These are phyloP conservation scores for Glebionis coronaria DNA, from an alignment of 129 eudicot species.

Conservation along the genomic window DNA sequence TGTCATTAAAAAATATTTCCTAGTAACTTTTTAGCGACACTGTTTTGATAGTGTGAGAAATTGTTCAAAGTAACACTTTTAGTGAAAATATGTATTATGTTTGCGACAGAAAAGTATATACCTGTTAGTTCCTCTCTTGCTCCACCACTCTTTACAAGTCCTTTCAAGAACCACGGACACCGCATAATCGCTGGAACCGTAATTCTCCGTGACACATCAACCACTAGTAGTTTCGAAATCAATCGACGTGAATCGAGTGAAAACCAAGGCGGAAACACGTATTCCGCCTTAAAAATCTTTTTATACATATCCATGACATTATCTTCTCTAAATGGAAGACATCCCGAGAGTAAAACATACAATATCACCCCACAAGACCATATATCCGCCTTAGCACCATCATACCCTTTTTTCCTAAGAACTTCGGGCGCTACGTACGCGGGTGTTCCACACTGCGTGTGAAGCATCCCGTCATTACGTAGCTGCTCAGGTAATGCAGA, in stretches of 20 bases:
- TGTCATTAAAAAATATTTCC: no score
- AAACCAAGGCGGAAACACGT: constrained; percentile 68
- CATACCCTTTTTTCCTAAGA: constrained; percentile 66
- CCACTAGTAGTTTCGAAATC: constrained; percentile 53
- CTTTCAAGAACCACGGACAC: constrained; percentile 64
- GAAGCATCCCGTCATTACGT: constrained; percentile 57
- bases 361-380: constrained; percentile 93
- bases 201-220: constrained; percentile 53
- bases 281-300: constrained; percentile 67
- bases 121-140: not conserved
- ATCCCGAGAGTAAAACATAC: constrained; percentile 66
- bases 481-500: constrained; percentile 75
- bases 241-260: constrained; percentile 52
- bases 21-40: no score
- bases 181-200: constrained; percentile 57
- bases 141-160: constrained; percentile 25
- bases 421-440: constrained; percentile 93
- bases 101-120: constrained; percentile 12
- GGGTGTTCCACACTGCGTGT: constrained; percentile 87
- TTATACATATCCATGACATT: constrained; percentile 71
- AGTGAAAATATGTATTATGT: no score
- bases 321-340: constrained; percentile 65
- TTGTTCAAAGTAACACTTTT: no score
- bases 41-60: no score
- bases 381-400: constrained; percentile 67